Conservation (phyloP, 2,329 filamentous ascomycete genomes). For the Alternaria incomplexa region DNA sequence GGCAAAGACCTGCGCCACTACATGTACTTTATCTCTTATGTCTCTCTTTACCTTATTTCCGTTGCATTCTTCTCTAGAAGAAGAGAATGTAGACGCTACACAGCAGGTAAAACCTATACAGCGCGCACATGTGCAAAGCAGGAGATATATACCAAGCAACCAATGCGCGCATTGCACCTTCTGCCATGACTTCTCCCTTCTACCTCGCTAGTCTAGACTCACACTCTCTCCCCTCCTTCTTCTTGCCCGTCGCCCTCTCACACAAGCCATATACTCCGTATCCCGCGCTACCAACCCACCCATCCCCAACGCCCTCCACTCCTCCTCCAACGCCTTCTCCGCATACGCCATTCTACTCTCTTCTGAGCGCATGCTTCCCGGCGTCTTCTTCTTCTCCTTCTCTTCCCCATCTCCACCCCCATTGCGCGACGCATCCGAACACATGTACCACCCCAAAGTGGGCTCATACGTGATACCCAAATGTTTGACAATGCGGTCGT, state of each 20-base stretch:
- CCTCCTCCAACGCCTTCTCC: constrained; percentile 18
- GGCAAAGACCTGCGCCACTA: not conserved
- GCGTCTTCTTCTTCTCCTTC: not conserved
- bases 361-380: constrained; percentile 24
- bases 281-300: not conserved
- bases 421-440: not conserved
- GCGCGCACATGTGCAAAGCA: not conserved
- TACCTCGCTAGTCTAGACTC: not conserved
- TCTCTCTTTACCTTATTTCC: not conserved
- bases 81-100: not conserved
- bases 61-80: not conserved
- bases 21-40: no score
- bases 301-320: constrained; percentile 17
- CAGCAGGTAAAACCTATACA: not conserved
- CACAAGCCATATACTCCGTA: not conserved
- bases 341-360: constrained; percentile 27
- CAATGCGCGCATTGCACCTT: not conserved
- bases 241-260: not conserved
- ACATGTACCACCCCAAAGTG: not conserved
- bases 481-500: constrained; percentile 29
- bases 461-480: constrained; percentile 11
- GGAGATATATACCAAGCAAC: not conserved
- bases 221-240: not conserved
- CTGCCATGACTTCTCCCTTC: not conserved
- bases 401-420: not conserved